Evolutionary conservation across 2,329 filamentous ascomycete species (phyloP).

Genomic region (Gaeumannomyces tritici): DNA sequence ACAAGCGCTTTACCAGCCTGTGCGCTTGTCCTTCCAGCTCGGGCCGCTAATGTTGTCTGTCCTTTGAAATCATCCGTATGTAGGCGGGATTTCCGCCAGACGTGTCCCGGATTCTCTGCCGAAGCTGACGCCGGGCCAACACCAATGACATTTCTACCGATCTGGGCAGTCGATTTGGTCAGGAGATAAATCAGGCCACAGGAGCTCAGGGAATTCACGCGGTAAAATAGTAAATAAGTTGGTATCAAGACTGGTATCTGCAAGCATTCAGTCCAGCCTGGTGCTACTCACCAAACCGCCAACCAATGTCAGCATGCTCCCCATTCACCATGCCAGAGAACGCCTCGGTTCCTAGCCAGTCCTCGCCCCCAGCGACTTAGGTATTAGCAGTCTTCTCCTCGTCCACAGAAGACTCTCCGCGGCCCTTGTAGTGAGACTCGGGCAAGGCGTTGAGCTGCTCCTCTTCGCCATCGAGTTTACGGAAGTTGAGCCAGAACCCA

Average conservation of each 20-base stretch:
- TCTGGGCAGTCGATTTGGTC: background rate
- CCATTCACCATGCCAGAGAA: background rate
- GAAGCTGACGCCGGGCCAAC: background rate
- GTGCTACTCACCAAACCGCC: background rate
- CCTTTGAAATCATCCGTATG: background rate
- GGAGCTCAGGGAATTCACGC: background rate
- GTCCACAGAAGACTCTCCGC: background rate
- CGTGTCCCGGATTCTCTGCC: background rate
- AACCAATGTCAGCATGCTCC: background rate
- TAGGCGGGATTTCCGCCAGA: background rate
- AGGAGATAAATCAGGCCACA: background rate
- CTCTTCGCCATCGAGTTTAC: conserved; percentile 48
- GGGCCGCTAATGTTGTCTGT: background rate
- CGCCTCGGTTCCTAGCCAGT: background rate
- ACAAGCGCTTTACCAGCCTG: background rate
- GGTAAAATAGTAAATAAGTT: background rate
- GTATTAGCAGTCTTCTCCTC: background rate
- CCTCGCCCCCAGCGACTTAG: background rate
- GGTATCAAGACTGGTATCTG: background rate
- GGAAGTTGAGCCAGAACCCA: conserved; percentile 58
- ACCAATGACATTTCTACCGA: background rate
- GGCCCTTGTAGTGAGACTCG: conserved; percentile 3
- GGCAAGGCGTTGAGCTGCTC: conserved; percentile 50
- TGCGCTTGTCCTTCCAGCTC: background rate
- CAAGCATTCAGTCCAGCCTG: background rate